phyloP scores from a whole-genome alignment of 2,329 filamentous ascomycete species.

The Cryphonectria radicalis region DNA sequence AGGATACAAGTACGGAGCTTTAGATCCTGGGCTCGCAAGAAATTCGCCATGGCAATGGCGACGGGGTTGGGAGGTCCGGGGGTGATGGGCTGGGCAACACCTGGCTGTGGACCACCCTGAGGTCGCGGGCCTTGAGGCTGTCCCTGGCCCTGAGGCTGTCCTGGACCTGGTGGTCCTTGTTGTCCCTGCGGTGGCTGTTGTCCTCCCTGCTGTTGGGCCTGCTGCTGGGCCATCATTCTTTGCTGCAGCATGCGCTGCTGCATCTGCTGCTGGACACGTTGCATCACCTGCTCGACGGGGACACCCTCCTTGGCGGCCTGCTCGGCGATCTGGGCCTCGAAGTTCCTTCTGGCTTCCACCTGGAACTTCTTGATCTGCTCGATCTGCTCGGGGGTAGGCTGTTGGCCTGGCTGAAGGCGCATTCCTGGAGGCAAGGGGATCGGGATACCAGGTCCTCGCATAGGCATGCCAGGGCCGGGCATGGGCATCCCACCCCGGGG shows the following conservation, averaged over 20 bases:
- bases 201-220: slow-evolving; percentile 37
- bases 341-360: slow-evolving; percentile 19
- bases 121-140: slow-evolving; percentile 40
- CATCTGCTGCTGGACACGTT: slow-evolving; percentile 64
- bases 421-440: slow-evolving; percentile 34
- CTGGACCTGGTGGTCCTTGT: slow-evolving; percentile 30
- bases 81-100: slow-evolving; percentile 68
- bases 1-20: slow-evolving; percentile 92
- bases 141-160: slow-evolving; percentile 42
- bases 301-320: slow-evolving; percentile 87
- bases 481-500: slow-evolving; percentile 26
- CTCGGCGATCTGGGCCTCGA: slow-evolving; percentile 80
- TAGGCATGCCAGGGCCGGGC: slow-evolving; percentile 24
- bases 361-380: slow-evolving; percentile 52
- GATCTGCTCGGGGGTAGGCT: slow-evolving; percentile 75
- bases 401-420: slow-evolving; percentile 36
- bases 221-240: slow-evolving; percentile 17
- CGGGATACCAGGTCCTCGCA: slow-evolving; percentile 22
- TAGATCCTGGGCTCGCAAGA: slow-evolving; percentile 80
- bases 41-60: slow-evolving; percentile 86
- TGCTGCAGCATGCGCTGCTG: slow-evolving; percentile 52
- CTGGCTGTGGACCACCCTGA: slow-evolving; percentile 45
- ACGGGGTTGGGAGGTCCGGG: slow-evolving; percentile 86
- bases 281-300: slow-evolving; percentile 82
- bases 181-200: slow-evolving; percentile 5